Evolutionary conservation across 192 early-diverging fungal genomes (phyloP).

Genomic region (Rhizophagus sp.): DNA sequence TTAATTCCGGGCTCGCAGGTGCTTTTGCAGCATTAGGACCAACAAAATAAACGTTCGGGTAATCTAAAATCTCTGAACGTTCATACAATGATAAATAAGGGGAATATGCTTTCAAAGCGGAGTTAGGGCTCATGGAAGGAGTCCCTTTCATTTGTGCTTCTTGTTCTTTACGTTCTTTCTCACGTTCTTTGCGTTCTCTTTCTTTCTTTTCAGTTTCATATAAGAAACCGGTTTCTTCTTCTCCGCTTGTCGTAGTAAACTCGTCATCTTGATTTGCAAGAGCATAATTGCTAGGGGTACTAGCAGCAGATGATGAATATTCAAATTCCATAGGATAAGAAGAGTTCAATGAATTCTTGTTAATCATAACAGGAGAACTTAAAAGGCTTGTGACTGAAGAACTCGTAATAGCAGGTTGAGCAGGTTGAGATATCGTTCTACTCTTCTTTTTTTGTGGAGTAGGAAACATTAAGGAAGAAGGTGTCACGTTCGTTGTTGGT

Average conservation of each 20-base stretch:
- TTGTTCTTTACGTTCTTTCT: slow-evolving; percentile 8
- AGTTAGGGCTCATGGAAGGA: slow-evolving; percentile 57
- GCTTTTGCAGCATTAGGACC: slow-evolving; percentile 72
- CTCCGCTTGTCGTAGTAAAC: neutral
- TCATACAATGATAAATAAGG: slow-evolving; percentile 83
- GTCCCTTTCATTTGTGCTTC: slow-evolving; percentile 3
- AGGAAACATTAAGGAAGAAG: neutral
- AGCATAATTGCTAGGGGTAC: slow-evolving; percentile 4
- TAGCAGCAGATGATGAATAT: neutral
- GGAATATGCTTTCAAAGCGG: slow-evolving; percentile 65
- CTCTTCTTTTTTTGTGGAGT: neutral
- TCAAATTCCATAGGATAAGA: neutral
- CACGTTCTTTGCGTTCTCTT: slow-evolving; percentile 1
- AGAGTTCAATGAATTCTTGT: neutral
- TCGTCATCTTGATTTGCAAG: neutral
- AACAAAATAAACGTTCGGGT: slow-evolving; percentile 84
- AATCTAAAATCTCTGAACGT: slow-evolving; percentile 83
- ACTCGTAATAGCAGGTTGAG: neutral
- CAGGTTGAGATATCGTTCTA: neutral
- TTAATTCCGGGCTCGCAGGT: slow-evolving; percentile 59
- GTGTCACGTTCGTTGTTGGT: neutral
- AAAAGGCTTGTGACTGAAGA: neutral
- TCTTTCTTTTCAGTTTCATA: neutral
- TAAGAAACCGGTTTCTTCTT: neutral
- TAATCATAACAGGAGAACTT: neutral